Evolutionary conservation across 75 land plant genomes (phyloP).

Genomic region (Pinus albicaulis): DNA sequence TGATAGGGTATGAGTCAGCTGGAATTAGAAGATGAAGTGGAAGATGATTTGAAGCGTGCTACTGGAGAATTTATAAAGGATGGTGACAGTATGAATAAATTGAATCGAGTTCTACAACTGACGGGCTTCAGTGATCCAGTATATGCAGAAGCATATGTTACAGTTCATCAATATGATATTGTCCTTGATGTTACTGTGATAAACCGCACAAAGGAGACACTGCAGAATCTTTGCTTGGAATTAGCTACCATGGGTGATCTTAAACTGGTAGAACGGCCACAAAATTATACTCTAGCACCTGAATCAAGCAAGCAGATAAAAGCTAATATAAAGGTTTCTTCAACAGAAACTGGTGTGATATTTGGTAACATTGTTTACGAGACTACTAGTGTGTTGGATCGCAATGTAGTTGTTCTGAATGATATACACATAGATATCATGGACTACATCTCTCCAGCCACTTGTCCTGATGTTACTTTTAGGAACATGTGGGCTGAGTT

Average conservation of each 20-base stretch:
- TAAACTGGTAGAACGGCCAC: constrained; percentile 92
- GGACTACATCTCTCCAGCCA: constrained; percentile 94
- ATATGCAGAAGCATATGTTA: constrained; percentile 95
- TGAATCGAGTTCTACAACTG: constrained; percentile 87
- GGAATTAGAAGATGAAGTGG: constrained; percentile 92
- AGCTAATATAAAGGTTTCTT: constrained; percentile 93
- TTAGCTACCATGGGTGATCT: constrained; percentile 97
- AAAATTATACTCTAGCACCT: constrained; percentile 90
- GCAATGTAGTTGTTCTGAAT: constrained; percentile 89
- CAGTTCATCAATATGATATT: constrained; percentile 97
- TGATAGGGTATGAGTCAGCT: constrained; percentile 95
- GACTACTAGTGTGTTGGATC: constrained; percentile 82
- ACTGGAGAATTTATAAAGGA: constrained; percentile 92
- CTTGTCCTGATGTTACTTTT: constrained; percentile 86
- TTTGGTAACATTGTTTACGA: constrained; percentile 97
- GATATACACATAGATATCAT: constrained; percentile 96
- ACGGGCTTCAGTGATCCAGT: constrained; percentile 98
- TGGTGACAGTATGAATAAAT: constrained; percentile 70
- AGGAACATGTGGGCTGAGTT: constrained; percentile 99
- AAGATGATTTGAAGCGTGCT: constrained; percentile 93
- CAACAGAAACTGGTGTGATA: constrained; percentile 95
- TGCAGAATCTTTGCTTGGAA: constrained; percentile 90
- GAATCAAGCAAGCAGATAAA: constrained; percentile 89
- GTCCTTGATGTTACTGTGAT: constrained; percentile 94
- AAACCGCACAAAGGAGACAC: constrained; percentile 83